Conservation (phyloP, 257 asterid genomes). For the Nicotiana attenuata region DNA sequence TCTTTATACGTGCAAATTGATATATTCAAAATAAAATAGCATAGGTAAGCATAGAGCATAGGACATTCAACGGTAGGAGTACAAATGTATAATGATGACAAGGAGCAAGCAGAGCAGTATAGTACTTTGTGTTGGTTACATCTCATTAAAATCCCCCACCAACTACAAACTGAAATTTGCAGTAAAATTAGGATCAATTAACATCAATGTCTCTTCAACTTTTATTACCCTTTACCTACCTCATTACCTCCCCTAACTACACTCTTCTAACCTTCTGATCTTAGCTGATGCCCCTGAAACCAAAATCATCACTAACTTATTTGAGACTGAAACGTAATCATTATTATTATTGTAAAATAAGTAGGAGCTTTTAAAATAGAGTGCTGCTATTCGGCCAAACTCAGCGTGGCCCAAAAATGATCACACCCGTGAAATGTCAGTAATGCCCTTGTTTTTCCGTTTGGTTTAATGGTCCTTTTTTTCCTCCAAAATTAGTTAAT, state of each 20-base stretch:
- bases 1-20: too few relatives aligned
- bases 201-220: slow-evolving; percentile 7
- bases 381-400: too few relatives aligned
- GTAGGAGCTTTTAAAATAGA: background rate
- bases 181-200: slow-evolving; percentile 6
- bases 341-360: background rate
- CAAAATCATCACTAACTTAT: background rate
- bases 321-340: background rate
- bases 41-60: background rate
- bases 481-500: too few relatives aligned
- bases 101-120: background rate
- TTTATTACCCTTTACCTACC: slow-evolving; percentile 1
- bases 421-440: too few relatives aligned
- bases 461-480: too few relatives aligned
- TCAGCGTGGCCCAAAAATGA: too few relatives aligned
- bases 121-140: background rate
- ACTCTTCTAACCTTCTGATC: background rate
- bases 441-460: too few relatives aligned
- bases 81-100: slow-evolving; percentile 1
- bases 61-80: background rate
- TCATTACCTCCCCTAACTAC: background rate
- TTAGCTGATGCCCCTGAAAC: background rate
- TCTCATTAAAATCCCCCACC: slow-evolving; percentile 3
- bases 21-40: background rate
- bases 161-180: slow-evolving; percentile 12